Conservation (phyloP, 2,329 filamentous ascomycete species). For the Sporothrix brasiliensis region DNA sequence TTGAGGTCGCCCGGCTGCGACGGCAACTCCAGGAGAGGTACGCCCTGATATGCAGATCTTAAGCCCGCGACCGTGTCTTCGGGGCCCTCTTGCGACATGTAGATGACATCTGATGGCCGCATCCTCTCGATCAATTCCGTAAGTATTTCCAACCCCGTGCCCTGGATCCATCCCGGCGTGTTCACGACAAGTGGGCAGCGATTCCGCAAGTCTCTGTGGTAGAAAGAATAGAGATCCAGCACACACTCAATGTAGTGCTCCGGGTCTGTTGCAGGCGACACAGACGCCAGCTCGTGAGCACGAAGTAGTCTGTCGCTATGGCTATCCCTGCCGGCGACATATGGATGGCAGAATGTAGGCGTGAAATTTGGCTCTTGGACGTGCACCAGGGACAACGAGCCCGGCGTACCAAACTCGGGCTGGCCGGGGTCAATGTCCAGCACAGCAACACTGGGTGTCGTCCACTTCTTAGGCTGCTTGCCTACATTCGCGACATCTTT, state of each 20-base stretch:
- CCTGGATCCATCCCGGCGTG: constrained; percentile 73
- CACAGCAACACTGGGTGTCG: constrained; percentile 53
- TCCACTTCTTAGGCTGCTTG: constrained; percentile 35
- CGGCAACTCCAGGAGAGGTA: constrained; percentile 55
- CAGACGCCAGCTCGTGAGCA: constrained; percentile 67
- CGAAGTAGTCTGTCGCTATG: constrained; percentile 51
- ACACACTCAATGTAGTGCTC: constrained; percentile 68
- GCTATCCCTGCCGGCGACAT: constrained; percentile 38
- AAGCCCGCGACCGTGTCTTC: constrained; percentile 60
- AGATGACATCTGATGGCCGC: constrained; percentile 64
- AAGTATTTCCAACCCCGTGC: constrained; percentile 68
- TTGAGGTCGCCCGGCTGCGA: constrained; percentile 61
- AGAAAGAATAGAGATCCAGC: constrained; percentile 63
- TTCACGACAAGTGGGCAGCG: constrained; percentile 68
- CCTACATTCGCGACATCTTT: constrained; percentile 37
- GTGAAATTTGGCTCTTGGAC: constrained; percentile 65
- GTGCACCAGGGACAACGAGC: constrained; percentile 68
- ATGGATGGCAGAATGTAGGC: constrained; percentile 66
- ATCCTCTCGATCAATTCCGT: constrained; percentile 58
- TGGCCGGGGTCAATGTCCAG: constrained; percentile 78
- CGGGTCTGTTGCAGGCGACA: constrained; percentile 66
- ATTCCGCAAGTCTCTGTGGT: constrained; percentile 51
- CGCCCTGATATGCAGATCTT: constrained; percentile 48
- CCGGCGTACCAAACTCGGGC: constrained; percentile 71
- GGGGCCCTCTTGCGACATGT: constrained; percentile 68